Conservation (phyloP, 108 stramenopile species). For the Conticribra guillardii region DNA sequence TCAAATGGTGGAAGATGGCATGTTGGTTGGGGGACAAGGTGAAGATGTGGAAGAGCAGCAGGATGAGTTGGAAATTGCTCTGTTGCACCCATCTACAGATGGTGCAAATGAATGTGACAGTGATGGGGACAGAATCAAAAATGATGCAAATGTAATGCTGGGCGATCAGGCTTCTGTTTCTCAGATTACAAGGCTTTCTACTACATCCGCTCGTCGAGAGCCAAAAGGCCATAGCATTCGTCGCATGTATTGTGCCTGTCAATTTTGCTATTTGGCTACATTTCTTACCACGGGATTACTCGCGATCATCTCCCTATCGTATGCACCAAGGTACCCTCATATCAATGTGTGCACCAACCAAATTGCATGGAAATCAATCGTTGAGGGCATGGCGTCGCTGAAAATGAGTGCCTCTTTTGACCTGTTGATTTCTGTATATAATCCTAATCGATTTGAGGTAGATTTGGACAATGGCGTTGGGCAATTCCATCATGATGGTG, state of each 20-base stretch:
- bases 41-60: slow-evolving; percentile 25
- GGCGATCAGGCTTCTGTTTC: slow-evolving; percentile 19
- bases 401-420: slow-evolving; percentile 82
- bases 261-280: slow-evolving; percentile 53
- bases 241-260: slow-evolving; percentile 51
- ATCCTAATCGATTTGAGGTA: slow-evolving; percentile 80
- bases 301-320: slow-evolving; percentile 49
- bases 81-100: slow-evolving; percentile 26
- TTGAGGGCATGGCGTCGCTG: slow-evolving; percentile 70
- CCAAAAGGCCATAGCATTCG: slow-evolving; percentile 10
- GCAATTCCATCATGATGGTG: slow-evolving; percentile 67
- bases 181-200: slow-evolving; percentile 23
- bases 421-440: slow-evolving; percentile 76
- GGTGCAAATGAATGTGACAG: slow-evolving; percentile 27
- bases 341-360: slow-evolving; percentile 88
- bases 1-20: slow-evolving; percentile 37
- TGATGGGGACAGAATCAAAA: slow-evolving; percentile 5
- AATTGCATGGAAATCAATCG: slow-evolving; percentile 79
- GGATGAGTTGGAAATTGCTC: slow-evolving; percentile 38
- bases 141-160: slow-evolving; percentile 3
- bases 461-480: slow-evolving; percentile 70
- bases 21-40: slow-evolving; percentile 17
- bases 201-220: slow-evolving; percentile 20
- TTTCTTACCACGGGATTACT: slow-evolving; percentile 47
- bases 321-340: slow-evolving; percentile 72